Percentiles rank a stretch among this genome's conserved stretches.
Evolutionary conservation across 2,329 filamentous ascomycete species (phyloP).

Genomic region (Chalaropsis ovoidea): DNA sequence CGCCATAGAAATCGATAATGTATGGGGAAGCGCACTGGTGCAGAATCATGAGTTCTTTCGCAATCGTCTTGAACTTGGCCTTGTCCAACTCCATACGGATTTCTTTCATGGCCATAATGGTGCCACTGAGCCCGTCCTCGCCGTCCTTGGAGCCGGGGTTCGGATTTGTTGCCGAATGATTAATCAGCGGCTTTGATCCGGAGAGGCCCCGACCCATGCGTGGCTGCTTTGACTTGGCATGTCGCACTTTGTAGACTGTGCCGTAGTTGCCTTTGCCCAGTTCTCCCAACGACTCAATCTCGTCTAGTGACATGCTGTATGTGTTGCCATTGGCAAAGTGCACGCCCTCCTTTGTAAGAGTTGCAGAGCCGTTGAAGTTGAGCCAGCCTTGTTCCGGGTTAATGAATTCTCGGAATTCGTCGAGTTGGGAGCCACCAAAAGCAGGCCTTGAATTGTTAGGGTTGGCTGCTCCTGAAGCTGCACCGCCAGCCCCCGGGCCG

Average conservation of each 20-base stretch:
- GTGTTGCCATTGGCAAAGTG: constrained; percentile 83
- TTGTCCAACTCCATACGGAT: constrained; percentile 92
- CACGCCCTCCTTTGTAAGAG: constrained; percentile 79
- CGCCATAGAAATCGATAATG: constrained; percentile 97
- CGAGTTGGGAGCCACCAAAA: constrained; percentile 42
- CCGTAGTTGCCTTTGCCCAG: constrained; percentile 97
- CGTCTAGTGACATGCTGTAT: constrained; percentile 90
- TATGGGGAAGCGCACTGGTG: constrained; percentile 92
- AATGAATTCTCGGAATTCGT: constrained; percentile 65
- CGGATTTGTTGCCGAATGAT: constrained; percentile 34
- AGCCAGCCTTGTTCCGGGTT: constrained; percentile 85
- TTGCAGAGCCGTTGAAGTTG: constrained; percentile 85
- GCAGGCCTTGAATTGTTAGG: constrained; percentile 32
- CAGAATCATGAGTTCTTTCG: constrained; percentile 93
- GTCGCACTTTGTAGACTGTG: constrained; percentile 91
- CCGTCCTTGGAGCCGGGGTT: constrained; percentile 26
- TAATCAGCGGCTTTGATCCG: constrained; percentile 35
- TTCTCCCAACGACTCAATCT: constrained; percentile 87
- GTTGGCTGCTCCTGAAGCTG: constrained; percentile 18
- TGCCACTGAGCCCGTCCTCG: constrained; percentile 47
- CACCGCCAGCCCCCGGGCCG: constrained; percentile 26
- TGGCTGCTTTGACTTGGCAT: constrained; percentile 55
- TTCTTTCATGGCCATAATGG: constrained; percentile 98
- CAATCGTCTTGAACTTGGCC: constrained; percentile 89
- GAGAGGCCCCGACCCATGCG: constrained; percentile 51